These are phyloP conservation scores for Xerocomus spinulosus DNA, from an alignment of 768 basidiomycete genomes.

Conservation along the genomic window DNA sequence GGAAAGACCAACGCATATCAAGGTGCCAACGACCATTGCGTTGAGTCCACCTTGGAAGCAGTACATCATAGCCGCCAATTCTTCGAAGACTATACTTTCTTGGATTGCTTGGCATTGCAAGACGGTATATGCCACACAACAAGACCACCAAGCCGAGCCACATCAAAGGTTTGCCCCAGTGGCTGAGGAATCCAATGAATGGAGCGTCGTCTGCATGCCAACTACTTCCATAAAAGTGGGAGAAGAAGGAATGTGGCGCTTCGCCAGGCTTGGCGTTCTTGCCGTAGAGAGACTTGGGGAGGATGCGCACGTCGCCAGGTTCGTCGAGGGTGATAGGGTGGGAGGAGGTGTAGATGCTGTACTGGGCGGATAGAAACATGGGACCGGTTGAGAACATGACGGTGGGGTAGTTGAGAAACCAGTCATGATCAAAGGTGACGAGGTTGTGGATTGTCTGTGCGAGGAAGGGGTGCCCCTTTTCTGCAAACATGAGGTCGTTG, in stretches of 20 bases:
- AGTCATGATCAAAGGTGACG: conserved; percentile 86
- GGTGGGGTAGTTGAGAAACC: conserved; percentile 95
- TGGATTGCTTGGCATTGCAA: conserved; percentile 52
- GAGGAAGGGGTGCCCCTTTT: conserved; percentile 83
- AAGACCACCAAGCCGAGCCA: conserved; percentile 75
- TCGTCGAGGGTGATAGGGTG: conserved; percentile 49
- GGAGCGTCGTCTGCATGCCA: conserved; percentile 99
- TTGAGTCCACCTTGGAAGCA: conserved; percentile 69
- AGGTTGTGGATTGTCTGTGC: conserved; percentile 91
- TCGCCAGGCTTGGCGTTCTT: conserved; percentile 86
- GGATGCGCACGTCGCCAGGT: conserved; percentile 77
- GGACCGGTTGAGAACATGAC: conserved; percentile 99
- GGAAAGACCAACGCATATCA: conserved; percentile 54
- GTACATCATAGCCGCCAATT: conserved; percentile 71
- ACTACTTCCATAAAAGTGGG: conserved; percentile 96
- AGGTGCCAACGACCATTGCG: conserved; percentile 72
- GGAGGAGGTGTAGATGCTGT: conserved; percentile 76
- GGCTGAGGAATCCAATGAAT: conserved; percentile 90
- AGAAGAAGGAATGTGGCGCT: conserved; percentile 89
- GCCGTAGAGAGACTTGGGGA: conserved; percentile 96
- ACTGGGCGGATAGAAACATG: conserved; percentile 96
- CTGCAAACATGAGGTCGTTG: conserved; percentile 94
- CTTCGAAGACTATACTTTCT: conserved; percentile 56
- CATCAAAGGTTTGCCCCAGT: conserved; percentile 86
- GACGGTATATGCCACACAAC: conserved; percentile 60